Conservation (phyloP, 2,329 filamentous ascomycete species). For the Beauveria caledonica region DNA sequence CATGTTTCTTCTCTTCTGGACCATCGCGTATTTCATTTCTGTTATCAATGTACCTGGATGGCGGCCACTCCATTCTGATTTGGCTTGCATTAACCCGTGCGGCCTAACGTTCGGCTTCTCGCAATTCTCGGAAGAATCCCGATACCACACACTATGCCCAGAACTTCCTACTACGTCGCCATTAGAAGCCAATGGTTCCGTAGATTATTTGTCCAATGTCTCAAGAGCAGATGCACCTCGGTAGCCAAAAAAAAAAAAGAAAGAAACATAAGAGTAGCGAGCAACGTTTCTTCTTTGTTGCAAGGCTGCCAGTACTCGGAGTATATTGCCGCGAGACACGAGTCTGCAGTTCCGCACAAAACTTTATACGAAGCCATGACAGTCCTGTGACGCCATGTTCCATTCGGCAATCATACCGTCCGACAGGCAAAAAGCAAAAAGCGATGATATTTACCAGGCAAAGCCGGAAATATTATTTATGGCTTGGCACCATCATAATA, state of each 20-base stretch:
- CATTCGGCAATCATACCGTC: neutral
- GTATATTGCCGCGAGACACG: neutral
- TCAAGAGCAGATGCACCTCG: neutral
- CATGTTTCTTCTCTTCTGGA: no score
- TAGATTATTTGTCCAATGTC: neutral
- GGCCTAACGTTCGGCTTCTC: no score
- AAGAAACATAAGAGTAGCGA: neutral
- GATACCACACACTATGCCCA: neutral
- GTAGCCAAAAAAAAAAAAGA: neutral
- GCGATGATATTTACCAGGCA: neutral
- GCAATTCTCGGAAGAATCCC: no score
- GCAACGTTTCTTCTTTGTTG: neutral
- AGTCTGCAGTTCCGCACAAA: neutral
- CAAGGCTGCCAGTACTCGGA: no score
- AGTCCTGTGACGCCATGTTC: neutral
- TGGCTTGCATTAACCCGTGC: no score
- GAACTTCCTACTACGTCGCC: neutral
- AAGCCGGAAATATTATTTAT: neutral
- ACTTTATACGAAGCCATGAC: neutral
- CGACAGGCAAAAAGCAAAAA: neutral
- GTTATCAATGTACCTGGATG: no score
- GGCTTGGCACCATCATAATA: slow-evolving; percentile 1
- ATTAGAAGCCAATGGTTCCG: neutral
- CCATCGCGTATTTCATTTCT: no score
- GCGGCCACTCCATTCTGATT: no score